A percentile compares a stretch with the other conserved stretches of the same genome.
These are phyloP conservation scores for Lizonia empirigonia DNA, from an alignment of 2,329 filamentous ascomycete genomes.

Conservation along the genomic window DNA sequence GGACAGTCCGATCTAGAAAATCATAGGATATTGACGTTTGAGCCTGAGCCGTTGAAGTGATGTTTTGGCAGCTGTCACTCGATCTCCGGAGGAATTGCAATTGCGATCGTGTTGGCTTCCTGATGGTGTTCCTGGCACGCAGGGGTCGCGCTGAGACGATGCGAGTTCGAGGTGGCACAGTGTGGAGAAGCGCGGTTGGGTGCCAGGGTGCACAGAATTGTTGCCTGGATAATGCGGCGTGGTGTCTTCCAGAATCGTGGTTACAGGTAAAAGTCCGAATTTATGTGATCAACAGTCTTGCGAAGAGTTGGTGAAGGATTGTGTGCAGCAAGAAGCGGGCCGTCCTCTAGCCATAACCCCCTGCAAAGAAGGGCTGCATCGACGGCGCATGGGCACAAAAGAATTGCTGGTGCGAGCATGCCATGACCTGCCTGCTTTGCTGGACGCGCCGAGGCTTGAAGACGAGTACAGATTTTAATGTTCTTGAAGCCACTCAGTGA, in stretches of 20 bases:
- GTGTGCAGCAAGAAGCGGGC: slow-evolving; percentile 26
- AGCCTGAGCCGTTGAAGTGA: slow-evolving; percentile 21
- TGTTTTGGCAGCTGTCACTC: slow-evolving; percentile 16
- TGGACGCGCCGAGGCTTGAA: slow-evolving; percentile 41
- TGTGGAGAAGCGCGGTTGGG: slow-evolving; percentile 11
- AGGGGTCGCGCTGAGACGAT: slow-evolving; percentile 43
- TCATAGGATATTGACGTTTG: background rate
- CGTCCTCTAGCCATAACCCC: slow-evolving; percentile 25
- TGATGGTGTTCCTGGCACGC: slow-evolving; percentile 33
- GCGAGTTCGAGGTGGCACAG: slow-evolving; percentile 36
- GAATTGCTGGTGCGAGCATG: slow-evolving; percentile 25
- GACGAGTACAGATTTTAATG: slow-evolving; percentile 25
- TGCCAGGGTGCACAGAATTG: slow-evolving; percentile 5
- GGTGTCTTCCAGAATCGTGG: slow-evolving; percentile 16
- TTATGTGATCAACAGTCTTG: slow-evolving; percentile 22
- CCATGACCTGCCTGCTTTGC: slow-evolving; percentile 24
- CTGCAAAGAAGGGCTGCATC: slow-evolving; percentile 31
- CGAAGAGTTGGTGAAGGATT: slow-evolving; percentile 27
- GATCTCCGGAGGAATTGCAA: slow-evolving; percentile 14
- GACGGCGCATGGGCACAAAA: slow-evolving; percentile 26
- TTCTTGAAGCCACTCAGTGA: slow-evolving; percentile 30
- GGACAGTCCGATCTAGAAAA: background rate
- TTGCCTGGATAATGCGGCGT: slow-evolving; percentile 10
- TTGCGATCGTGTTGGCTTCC: slow-evolving; percentile 9
- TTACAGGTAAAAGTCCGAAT: slow-evolving; percentile 9